Evolutionary conservation across 306 rosid genomes (phyloP), one percentile per base, ranked within the genome.

Genomic region (Dalbergia oliveri): DNA sequence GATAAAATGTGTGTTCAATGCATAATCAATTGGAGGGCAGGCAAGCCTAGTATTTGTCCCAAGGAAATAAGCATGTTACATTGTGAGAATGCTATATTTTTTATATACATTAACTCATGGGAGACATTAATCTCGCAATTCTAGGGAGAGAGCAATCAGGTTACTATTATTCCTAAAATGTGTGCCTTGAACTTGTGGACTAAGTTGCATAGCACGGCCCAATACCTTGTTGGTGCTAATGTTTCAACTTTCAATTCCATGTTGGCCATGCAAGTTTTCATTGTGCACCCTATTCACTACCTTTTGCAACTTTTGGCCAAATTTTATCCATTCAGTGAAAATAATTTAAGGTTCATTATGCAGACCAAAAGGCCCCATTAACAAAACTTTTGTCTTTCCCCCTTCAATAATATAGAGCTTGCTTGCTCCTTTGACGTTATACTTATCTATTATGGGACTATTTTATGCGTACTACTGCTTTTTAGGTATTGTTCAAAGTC

Each of bases 201-300:
- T 26, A 26, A 26, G 31, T 26, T 26, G 31, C 3, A 26, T 26
- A 26, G 31, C 3, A 26, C 31, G 1, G 31, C 31, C 31, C 31
- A 26, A 26, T 26, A 26, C 2, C 31, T 1, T 26, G 1, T 26
- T 26, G 31, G 31, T 26, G 31, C 41, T 68, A 23, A 68, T 23
- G 59, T 45, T 68, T 68, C n/a, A n/a, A n/a, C n/a, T n/a, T n/a
- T n/a, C 58, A 21, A 68, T 39, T 65, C 70, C 50, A 35, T 65
- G 70, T 39, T 65, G 14, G 12, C 8, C 11, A 45, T 21, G 57
- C 57, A 68, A 68, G 6, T 21, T 64, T 44, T 44, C 9, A 44
- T 67, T 37, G 41, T 43, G 50, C 14, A 65, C 63, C 33, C 63
- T 56, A 56, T 18, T 57, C 34, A 31, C 13, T 6, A 34, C 39